Evolutionary conservation across 2,329 filamentous ascomycete genomes (phyloP), one percentile per base, ranked within the genome.

Genomic region (Emydomyces testavorans): DNA sequence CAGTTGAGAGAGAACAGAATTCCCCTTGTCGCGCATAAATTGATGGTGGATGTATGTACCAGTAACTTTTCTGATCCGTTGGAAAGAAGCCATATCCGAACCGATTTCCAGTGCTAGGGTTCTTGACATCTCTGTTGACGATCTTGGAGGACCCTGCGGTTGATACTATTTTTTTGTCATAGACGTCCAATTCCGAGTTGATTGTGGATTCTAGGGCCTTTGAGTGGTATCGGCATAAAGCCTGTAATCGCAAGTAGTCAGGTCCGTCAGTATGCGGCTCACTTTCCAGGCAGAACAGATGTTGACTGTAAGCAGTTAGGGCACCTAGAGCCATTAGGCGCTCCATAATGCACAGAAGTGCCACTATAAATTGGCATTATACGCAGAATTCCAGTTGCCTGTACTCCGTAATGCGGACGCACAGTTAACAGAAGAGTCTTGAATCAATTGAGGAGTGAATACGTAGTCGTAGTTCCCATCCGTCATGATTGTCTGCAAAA

Each of bases 261-360:
- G 68, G 65, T 0, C 77, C 77, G 37, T 76, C 77, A 28, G 79
- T 64, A 52, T 75, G 75, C 10, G 77, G 77, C 55, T 80, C 78
- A 4, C 80, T 71, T n/a, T 78, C 75, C 0, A 80, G 69, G 32
- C 74, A 78, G 65, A 88, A 85, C 56, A 86, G 82, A 62, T 87
- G 83, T 60, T 87, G 83, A 59, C 87, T 83, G 61, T 83, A 77
- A 1, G 74, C 69, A 1, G 79, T 82, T 1, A 85, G 70, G 6
- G 81, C 79, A 32, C 80, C 80, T 0, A 78, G 78, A 53, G 80
- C 77, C 10, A 83, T 77, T 10, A 81, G 72, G n/a, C 1, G 78
- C 83, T 20, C 80, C 80, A 62, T 78, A 82, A 1, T 78, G 76
- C 15, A 81, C 78, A 18, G 72, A 67, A 51, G 80, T 65, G 52